These are phyloP conservation scores for Cryptococcus sp. DNA, from an alignment of 1,284 basidiomycete genomes.

Conservation along the genomic window DNA sequence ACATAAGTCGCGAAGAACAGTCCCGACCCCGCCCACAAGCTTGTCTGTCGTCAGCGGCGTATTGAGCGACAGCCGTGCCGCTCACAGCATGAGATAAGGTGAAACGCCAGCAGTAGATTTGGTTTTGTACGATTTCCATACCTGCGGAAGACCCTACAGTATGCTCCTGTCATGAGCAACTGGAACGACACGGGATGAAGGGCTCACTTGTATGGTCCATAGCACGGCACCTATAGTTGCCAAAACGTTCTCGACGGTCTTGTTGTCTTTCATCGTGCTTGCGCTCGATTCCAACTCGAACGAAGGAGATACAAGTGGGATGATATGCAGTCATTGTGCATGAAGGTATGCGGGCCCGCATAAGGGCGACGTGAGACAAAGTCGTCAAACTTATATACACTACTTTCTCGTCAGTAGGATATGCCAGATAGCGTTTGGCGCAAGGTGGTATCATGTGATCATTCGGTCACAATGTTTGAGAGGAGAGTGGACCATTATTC, in stretches of 20 bases:
- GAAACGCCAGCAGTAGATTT: constrained; percentile 73
- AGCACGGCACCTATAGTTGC: constrained; percentile 60
- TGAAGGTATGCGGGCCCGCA: too few species aligned
- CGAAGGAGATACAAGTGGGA: too few species aligned
- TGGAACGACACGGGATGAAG: too few species aligned
- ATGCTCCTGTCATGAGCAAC: not conserved
- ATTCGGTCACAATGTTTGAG: too few species aligned
- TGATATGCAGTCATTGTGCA: too few species aligned
- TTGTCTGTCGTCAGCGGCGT: constrained; percentile 2
- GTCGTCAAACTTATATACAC: too few species aligned
- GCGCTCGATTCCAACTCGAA: constrained; percentile 40
- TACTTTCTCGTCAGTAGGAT: too few species aligned
- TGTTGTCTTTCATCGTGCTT: constrained; percentile 44
- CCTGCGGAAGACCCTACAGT: constrained; percentile 68
- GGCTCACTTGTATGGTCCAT: constrained; percentile 37
- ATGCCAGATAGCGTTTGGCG: too few species aligned
- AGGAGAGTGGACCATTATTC: too few species aligned
- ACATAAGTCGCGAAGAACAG: constrained; percentile 69
- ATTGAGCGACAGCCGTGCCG: too few species aligned
- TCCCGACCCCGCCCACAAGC: constrained; percentile 65
- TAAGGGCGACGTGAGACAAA: too few species aligned
- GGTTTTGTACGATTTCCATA: constrained; percentile 64
- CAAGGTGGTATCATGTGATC: too few species aligned
- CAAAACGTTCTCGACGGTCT: constrained; percentile 60
- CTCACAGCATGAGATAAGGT: constrained; percentile 64